These are phyloP conservation scores for Scenedesmus sp. DNA, from an alignment of 163 green algal species.

Conservation along the genomic window DNA sequence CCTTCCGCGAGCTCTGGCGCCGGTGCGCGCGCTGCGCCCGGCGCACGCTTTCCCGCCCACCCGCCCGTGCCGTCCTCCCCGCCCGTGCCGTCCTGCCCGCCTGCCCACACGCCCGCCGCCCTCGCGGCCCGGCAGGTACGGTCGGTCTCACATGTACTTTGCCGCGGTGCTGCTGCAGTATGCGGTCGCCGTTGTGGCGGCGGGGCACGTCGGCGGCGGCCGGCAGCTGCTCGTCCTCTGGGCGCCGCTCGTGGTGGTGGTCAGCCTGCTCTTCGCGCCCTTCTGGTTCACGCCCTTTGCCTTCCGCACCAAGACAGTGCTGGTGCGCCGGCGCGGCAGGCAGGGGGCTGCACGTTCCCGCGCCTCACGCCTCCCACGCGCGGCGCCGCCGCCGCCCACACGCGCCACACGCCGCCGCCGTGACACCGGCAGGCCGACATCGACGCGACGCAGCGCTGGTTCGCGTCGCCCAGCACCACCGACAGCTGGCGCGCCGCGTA, in stretches of 20 bases:
- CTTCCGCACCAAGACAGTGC: conserved; percentile 47
- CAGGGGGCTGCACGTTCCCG: too few species aligned
- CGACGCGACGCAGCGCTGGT: background rate
- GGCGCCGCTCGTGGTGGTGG: conserved; percentile 69
- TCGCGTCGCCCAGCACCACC: background rate
- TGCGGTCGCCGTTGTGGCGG: conserved; percentile 54
- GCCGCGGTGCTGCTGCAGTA: conserved; percentile 68
- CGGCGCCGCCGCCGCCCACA: too few species aligned
- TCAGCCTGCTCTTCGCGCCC: conserved; percentile 68
- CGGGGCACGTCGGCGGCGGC: conserved; percentile 30
- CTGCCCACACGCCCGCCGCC: background rate
- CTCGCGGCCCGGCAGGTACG: conserved; percentile 54
- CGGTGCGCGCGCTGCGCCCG: too few species aligned
- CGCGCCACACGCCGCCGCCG: too few species aligned
- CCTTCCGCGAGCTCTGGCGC: conserved; percentile 57
- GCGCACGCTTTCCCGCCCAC: background rate
- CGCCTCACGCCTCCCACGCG: too few species aligned
- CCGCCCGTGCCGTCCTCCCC: too few species aligned
- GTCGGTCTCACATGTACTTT: conserved; percentile 74
- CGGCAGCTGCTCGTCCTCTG: conserved; percentile 54
- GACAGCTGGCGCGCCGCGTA: conserved; percentile 25
- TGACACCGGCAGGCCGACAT: conserved; percentile 3
- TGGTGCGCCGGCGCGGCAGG: background rate
- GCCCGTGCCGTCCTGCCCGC: background rate
- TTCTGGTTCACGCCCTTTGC: conserved; percentile 86